These are phyloP conservation scores for Mycena filopes DNA, from an alignment of 768 basidiomycete species.

Conservation along the genomic window DNA sequence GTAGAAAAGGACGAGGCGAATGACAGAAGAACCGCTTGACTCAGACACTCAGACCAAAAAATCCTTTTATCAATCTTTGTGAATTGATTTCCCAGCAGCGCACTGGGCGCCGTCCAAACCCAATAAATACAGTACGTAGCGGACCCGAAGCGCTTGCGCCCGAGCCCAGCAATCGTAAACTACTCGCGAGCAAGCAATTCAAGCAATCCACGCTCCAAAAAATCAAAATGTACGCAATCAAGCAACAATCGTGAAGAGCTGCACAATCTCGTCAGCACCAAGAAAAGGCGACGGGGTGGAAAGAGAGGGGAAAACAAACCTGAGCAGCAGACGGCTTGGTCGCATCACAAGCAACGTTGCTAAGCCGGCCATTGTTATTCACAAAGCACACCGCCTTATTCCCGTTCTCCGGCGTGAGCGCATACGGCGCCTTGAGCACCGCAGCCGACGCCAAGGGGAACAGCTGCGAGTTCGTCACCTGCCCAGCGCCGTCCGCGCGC, in stretches of 20 bases:
- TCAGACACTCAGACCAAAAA: constrained; percentile 29
- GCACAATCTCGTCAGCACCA: neutral
- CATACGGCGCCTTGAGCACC: constrained; percentile 25
- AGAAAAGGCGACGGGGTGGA: neutral
- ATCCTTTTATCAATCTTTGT: constrained; percentile 7
- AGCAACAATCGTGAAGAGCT: constrained; percentile 33
- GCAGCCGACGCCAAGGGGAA: constrained; percentile 31
- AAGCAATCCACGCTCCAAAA: neutral
- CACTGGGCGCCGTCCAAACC: constrained; percentile 27
- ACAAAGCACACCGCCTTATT: constrained; percentile 25
- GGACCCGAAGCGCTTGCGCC: neutral
- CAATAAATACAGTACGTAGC: constrained; percentile 5
- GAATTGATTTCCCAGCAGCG: constrained; percentile 25
- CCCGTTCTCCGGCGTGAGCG: constrained; percentile 18
- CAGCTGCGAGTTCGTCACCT: constrained; percentile 28
- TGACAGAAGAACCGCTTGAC: too few species aligned
- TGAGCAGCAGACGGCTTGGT: constrained; percentile 17
- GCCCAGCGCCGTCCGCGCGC: constrained; percentile 31
- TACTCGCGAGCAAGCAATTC: neutral
- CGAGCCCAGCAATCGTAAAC: constrained; percentile 8
- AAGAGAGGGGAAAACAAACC: neutral
- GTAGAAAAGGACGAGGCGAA: too few species aligned
- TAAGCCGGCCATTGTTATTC: constrained; percentile 27
- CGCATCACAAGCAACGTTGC: constrained; percentile 23
- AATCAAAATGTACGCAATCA: neutral